phyloP scores from a whole-genome alignment of 176 grass and related monocot species.

The Triticum dicoccoides region DNA sequence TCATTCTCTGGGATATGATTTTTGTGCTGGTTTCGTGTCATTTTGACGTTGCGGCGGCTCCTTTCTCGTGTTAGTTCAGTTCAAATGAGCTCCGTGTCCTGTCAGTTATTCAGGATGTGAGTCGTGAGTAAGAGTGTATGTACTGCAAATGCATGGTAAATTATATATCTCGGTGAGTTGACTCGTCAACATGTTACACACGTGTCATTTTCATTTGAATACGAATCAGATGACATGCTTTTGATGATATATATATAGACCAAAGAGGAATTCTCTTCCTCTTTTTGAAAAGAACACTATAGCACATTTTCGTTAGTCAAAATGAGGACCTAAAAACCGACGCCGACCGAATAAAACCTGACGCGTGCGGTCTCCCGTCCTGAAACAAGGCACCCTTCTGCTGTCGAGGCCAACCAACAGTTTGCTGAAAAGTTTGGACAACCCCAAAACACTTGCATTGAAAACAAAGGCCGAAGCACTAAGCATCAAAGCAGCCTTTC shows the following conservation, averaged over 20 bases:
- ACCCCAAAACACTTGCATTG: not conserved
- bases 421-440: not conserved
- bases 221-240: no score
- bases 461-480: not conserved
- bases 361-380: not conserved
- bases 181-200: not conserved
- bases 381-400: not conserved
- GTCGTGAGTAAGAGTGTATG: not conserved
- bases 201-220: no score
- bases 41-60: not conserved
- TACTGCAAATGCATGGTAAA: not conserved
- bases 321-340: no score
- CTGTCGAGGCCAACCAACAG: not conserved
- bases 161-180: constrained; percentile 6
- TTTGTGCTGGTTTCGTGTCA: not conserved
- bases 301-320: no score
- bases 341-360: no score
- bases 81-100: not conserved
- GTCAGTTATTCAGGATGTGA: constrained; percentile 4
- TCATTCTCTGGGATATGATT: not conserved
- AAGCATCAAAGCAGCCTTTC: constrained; percentile 1
- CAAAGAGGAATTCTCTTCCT: no score
- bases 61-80: constrained; percentile 9
- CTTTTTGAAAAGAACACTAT: no score
- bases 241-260: no score